Evolutionary conservation across 2,329 filamentous ascomycete species (phyloP).

Genomic region (Arthrobotrys conoides): DNA sequence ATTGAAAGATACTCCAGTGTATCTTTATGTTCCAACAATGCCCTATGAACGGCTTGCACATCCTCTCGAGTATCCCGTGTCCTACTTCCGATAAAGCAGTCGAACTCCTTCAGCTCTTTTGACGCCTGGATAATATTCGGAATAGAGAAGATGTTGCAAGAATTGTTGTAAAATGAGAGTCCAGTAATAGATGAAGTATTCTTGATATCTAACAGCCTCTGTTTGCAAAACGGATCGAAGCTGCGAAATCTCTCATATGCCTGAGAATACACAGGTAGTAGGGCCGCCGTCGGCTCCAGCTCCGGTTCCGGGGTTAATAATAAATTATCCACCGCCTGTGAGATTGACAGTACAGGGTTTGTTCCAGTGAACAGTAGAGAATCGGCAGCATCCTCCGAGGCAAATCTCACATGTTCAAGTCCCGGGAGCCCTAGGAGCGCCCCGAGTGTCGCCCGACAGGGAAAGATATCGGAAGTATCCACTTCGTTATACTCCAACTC

Average conservation of each 20-base stretch:
- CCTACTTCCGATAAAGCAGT: constrained; percentile 37
- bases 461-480: not conserved
- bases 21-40: constrained; percentile 30
- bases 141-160: constrained; percentile 17
- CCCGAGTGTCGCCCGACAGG: constrained; percentile 33
- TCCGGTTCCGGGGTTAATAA: not conserved
- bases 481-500: constrained; percentile 36
- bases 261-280: not conserved
- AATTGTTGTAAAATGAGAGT: constrained; percentile 36
- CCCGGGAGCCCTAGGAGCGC: constrained; percentile 30
- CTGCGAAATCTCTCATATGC: constrained; percentile 15
- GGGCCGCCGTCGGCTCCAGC: not conserved
- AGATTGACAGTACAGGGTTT: not conserved
- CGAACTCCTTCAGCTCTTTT: constrained; percentile 20
- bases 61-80: constrained; percentile 10
- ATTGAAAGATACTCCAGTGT: constrained; percentile 27
- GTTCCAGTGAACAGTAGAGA: not conserved
- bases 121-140: constrained; percentile 31
- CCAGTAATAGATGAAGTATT: constrained; percentile 23
- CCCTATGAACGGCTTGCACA: constrained; percentile 10
- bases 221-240: constrained; percentile 25
- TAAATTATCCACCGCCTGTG: not conserved
- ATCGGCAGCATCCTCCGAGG: constrained; percentile 12
- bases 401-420: constrained; percentile 22
- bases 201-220: constrained; percentile 9